Evolutionary conservation across 1,284 basidiomycete species (phyloP), one percentile per base, ranked within the genome.

Genomic region (Fistulina hepatica): DNA sequence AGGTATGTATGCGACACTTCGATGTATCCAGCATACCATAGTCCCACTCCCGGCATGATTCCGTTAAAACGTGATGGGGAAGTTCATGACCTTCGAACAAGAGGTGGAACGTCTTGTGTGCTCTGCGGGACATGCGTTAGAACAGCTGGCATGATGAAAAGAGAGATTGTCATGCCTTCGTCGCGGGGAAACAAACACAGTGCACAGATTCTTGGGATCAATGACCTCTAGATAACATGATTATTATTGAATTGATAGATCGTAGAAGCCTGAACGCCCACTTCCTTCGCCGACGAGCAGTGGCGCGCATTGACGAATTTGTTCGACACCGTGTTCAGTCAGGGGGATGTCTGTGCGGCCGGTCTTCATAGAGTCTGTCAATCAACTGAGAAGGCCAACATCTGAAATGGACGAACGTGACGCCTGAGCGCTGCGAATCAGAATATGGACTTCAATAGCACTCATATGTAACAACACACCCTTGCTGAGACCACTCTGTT

Each of bases 401-500:
- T 2, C 28, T n/a, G 28, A 13, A 8, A 15, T 31, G 9, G 52
- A 15, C 36, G 10, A 16, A 19, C 30, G 22, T 21, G 32, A 39
- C n/a, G 25, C 41, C 39, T 34, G 26, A 22, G 32, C 44, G 17
- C 7, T n/a, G n/a, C n/a, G n/a, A n/a, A n/a, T n/a, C n/a, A n/a
- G n/a, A n/a, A n/a, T n/a, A n/a, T n/a, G n/a, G n/a, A n/a, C n/a
- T n/a, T n/a, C n/a, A n/a, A n/a, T n/a, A n/a, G n/a, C n/a, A n/a
- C n/a, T n/a, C n/a, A n/a, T n/a, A n/a, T n/a, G n/a, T n/a, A 27
- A 13, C 30, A n/a, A 22, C 50, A 84, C 85, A 60, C 48, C 88
- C 91, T 49, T 83, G 91, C 39, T 84, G 52, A n/a, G 82, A 85
- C 91, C 91, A 95, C 56, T 93, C 91, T 2, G 91, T 95, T 64